Conservation (phyloP, 1,284 basidiomycete genomes). For the Pascua guehoae region DNA sequence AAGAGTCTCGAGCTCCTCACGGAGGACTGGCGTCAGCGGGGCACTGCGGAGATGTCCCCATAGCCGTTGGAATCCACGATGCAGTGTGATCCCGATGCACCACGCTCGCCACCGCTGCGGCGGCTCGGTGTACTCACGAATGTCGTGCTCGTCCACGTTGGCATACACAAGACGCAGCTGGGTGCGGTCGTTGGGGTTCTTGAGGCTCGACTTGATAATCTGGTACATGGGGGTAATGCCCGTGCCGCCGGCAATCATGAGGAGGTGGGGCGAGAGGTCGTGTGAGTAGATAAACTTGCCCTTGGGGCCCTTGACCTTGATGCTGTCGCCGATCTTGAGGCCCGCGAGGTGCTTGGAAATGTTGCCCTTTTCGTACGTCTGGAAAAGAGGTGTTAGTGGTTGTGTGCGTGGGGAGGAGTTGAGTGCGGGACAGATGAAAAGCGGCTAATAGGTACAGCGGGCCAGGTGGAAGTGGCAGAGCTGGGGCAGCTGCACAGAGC, state of each 20-base stretch:
- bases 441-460: no score
- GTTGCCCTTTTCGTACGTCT: constrained; percentile 97
- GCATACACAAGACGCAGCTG: constrained; percentile 88
- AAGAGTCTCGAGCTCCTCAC: constrained; percentile 72
- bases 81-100: background rate
- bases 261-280: constrained; percentile 69
- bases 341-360: constrained; percentile 80
- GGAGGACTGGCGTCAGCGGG: constrained; percentile 58
- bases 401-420: background rate
- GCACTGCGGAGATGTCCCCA: background rate
- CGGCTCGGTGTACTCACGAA: constrained; percentile 50
- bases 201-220: constrained; percentile 80
- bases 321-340: constrained; percentile 77
- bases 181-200: constrained; percentile 80
- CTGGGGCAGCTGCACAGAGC: no score
- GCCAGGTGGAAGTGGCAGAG: no score
- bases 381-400: constrained; percentile 6
- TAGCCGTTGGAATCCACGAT: background rate
- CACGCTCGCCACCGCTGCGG: background rate
- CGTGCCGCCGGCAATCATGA: constrained; percentile 93
- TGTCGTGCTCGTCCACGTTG: constrained; percentile 86
- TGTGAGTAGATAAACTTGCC: constrained; percentile 82
- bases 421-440: no score
- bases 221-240: constrained; percentile 99
- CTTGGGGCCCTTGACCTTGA: constrained; percentile 92